Conservation (phyloP, 2,329 filamentous ascomycete genomes). For the Bipolaris gigantea region DNA sequence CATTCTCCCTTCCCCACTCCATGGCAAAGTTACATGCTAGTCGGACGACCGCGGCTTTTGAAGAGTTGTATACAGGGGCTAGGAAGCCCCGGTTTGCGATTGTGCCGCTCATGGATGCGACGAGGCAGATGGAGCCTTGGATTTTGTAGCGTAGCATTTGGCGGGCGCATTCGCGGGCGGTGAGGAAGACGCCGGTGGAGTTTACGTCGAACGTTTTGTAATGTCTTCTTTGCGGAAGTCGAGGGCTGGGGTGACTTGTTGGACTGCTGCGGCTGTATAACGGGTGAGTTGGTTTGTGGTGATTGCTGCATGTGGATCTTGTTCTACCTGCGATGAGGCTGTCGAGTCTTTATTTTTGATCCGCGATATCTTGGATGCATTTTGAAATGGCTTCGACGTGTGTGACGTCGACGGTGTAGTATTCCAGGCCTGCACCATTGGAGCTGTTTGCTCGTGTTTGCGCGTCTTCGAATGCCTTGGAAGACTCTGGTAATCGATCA, state of each 20-base stretch:
- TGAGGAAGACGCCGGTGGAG: slow-evolving; percentile 63
- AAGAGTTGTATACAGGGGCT: slow-evolving; percentile 72
- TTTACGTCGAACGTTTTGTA: slow-evolving; percentile 62
- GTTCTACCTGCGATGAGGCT: slow-evolving; percentile 65
- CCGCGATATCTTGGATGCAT: slow-evolving; percentile 68
- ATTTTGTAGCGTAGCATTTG: slow-evolving; percentile 62
- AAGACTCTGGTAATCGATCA: slow-evolving; percentile 61
- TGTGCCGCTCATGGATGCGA: slow-evolving; percentile 64
- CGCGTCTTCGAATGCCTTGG: slow-evolving; percentile 63
- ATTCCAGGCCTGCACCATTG: slow-evolving; percentile 66
- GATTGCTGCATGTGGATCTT: not conserved
- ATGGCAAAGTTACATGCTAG: slow-evolving; percentile 68
- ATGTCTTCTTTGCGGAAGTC: slow-evolving; percentile 68
- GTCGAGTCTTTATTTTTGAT: slow-evolving; percentile 70
- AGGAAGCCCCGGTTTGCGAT: slow-evolving; percentile 64
- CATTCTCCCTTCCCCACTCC: slow-evolving; percentile 59
- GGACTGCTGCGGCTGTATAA: slow-evolving; percentile 65
- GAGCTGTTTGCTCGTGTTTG: slow-evolving; percentile 62
- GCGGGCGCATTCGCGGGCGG: slow-evolving; percentile 61
- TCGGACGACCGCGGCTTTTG: slow-evolving; percentile 73
- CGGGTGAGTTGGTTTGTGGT: not conserved
- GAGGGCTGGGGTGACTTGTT: slow-evolving; percentile 77
- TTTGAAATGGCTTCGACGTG: slow-evolving; percentile 67
- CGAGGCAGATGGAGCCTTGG: slow-evolving; percentile 62
- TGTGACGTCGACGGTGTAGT: slow-evolving; percentile 77